phyloP scores from a whole-genome alignment of 768 basidiomycete genomes.

The Tylopilus rubrobrunneus region DNA sequence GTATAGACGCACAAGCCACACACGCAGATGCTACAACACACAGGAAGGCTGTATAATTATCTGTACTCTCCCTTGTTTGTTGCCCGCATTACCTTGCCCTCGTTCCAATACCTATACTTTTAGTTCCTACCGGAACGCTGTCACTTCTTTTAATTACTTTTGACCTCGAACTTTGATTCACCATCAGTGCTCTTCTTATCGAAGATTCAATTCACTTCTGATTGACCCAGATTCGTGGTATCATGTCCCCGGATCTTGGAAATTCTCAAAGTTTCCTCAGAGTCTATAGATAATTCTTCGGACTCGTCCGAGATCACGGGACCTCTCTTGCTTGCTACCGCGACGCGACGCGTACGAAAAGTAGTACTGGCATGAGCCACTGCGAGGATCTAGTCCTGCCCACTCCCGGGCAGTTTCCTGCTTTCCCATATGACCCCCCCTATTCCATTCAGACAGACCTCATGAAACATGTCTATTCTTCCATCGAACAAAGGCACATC shows the following conservation, averaged over 20 bases:
- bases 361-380: slow-evolving; percentile 8
- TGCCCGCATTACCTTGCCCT: slow-evolving; percentile 18
- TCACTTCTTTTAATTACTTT: slow-evolving; percentile 25
- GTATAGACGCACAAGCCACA: slow-evolving; percentile 4
- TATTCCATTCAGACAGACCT: slow-evolving; percentile 83
- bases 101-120: slow-evolving; percentile 15
- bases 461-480: slow-evolving; percentile 81
- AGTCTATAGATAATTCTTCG: not conserved
- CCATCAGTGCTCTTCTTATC: slow-evolving; percentile 1
- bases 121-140: slow-evolving; percentile 22
- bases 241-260: slow-evolving; percentile 10
- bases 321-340: not conserved
- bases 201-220: slow-evolving; percentile 8
- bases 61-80: slow-evolving; percentile 22
- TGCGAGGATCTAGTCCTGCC: slow-evolving; percentile 36
- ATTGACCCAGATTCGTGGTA: not conserved
- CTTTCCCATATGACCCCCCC: slow-evolving; percentile 81
- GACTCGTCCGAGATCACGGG: slow-evolving; percentile 10
- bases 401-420: slow-evolving; percentile 65
- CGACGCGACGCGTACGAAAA: slow-evolving; percentile 14
- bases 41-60: slow-evolving; percentile 18
- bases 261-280: not conserved
- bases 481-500: slow-evolving; percentile 71
- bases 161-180: slow-evolving; percentile 15
- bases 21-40: slow-evolving; percentile 11